phyloP scores from a whole-genome alignment of 2,329 filamentous ascomycete genomes.

The Tolypocladium pustulatum region DNA sequence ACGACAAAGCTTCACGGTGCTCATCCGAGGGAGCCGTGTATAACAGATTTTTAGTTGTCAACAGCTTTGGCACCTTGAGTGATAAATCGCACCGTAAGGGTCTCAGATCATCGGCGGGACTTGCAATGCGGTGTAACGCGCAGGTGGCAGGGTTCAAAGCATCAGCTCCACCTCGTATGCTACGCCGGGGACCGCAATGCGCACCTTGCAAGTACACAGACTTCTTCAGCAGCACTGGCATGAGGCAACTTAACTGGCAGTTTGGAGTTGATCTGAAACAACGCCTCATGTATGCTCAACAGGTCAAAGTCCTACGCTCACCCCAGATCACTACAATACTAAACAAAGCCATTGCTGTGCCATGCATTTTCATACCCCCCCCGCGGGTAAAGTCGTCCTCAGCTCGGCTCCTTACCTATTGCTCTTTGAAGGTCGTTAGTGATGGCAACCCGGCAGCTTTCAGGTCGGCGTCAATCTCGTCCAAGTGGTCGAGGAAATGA shows the following conservation, averaged over 20 bases:
- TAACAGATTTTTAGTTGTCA: too few species aligned
- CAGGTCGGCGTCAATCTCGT: constrained; percentile 13
- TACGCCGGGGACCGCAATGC: not conserved
- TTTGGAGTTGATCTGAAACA: not conserved
- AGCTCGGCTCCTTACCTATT: not conserved
- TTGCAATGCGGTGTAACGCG: not conserved
- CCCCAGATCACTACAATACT: not conserved
- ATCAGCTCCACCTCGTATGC: not conserved
- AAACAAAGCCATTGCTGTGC: not conserved
- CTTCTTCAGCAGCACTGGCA: not conserved
- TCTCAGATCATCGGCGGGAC: not conserved
- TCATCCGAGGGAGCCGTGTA: too few species aligned
- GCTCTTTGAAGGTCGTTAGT: not conserved
- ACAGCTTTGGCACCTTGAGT: not conserved
- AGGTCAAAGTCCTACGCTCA: not conserved
- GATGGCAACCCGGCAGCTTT: constrained; percentile 6
- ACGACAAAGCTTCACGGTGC: too few species aligned
- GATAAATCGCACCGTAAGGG: not conserved
- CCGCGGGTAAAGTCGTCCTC: not conserved
- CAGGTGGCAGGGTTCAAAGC: not conserved
- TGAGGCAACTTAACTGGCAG: not conserved
- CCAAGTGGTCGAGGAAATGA: constrained; percentile 15
- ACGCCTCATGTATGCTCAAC: not conserved
- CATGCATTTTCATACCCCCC: not conserved
- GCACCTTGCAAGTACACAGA: not conserved